Evolutionary conservation across 108 stramenopile genomes (phyloP), one percentile per base, ranked within the genome.

Genomic region (Seminavis robusta): DNA sequence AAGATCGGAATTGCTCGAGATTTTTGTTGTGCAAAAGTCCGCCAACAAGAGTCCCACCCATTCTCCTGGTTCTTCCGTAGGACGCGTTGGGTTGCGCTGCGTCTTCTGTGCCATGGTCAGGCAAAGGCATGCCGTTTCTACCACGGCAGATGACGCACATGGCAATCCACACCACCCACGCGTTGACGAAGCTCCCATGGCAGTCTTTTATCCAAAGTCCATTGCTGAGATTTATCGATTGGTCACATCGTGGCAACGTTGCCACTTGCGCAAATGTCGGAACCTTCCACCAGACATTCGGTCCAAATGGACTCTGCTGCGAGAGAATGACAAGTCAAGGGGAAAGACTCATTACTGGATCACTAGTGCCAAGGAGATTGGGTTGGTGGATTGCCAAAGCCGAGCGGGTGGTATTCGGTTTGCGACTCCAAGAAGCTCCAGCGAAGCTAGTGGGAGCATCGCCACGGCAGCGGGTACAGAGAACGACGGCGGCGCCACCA

Each of bases 281-380:
- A 77, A 84, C 45, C 52, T 92, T 20, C 90, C 90, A 27, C 73
- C 65, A 15, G 71, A 69, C 1, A 60, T 88, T 40, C 82, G 86
- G 38, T 31, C 61, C 11, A 58, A 73, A 40, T 71, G 82, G 55
- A 67, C 76, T 17, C 48, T 59, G 19, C 53, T 86, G 8, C 60
- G 75, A 32, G 72, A 73, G 28, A 72, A 44, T 16, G 84, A 82
- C 53, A 77, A 77, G 27, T 76, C 84, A 4, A 63, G 90, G 13
- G 87, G 83, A 55, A 92, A 87, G 38, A 86, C 86, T 1, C 79
- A 79, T 24, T 88, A 92, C 40, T 92, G 86, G 76, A 76, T 82
- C 25, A 84, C 77, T 52, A 72, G 75, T 33, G 90, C 90, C 2
- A 73, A 67, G 50, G 72, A 86, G 39, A 42, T 92, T 34, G 90